A percentile compares a stretch with the other conserved stretches of the same genome.
These are phyloP conservation scores for Singerocomus rubriflavus DNA, from an alignment of 1,284 basidiomycete genomes.

Conservation along the genomic window DNA sequence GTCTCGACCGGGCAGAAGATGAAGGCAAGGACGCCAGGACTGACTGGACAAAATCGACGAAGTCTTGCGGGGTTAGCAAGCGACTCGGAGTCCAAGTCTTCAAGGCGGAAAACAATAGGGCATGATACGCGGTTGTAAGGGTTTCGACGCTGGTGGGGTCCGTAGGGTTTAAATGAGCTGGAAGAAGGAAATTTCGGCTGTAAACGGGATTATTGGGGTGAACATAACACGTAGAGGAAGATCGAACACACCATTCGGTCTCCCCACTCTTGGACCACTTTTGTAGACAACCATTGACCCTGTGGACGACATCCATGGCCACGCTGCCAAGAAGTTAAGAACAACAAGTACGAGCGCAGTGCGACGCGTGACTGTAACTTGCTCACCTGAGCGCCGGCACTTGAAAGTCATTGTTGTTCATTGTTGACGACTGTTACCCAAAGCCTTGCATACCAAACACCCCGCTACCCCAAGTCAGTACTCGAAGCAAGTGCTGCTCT, in stretches of 20 bases:
- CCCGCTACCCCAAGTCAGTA: too few species aligned
- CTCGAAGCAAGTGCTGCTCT: too few species aligned
- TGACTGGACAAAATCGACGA: conserved; percentile 62
- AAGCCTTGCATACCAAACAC: conserved; percentile 23
- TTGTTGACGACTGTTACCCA: conserved; percentile 30
- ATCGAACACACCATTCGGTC: conserved; percentile 51
- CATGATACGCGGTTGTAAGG: conserved; percentile 63
- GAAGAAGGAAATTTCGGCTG: conserved; percentile 57
- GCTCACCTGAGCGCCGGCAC: conserved; percentile 11
- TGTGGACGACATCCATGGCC: conserved; percentile 53
- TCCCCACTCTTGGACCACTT: conserved; percentile 59
- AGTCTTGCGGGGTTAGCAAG: conserved; percentile 43
- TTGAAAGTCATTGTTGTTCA: conserved; percentile 28
- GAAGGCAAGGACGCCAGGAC: conserved; percentile 63
- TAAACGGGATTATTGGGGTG: conserved; percentile 13
- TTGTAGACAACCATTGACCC: conserved; percentile 43
- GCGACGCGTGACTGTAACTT: conserved; percentile 14
- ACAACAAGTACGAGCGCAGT: conserved; percentile 18
- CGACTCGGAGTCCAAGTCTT: conserved; percentile 50
- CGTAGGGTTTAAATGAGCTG: conserved; percentile 53
- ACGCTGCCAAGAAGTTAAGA: conserved; percentile 8
- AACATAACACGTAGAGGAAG: conserved; percentile 11
- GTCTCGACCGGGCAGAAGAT: conserved; percentile 41
- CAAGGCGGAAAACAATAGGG: conserved; percentile 57
- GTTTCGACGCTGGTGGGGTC: conserved; percentile 51